Conservation (phyloP, 2,329 filamentous ascomycete species). For the Neopestalotiopsis rosae region DNA sequence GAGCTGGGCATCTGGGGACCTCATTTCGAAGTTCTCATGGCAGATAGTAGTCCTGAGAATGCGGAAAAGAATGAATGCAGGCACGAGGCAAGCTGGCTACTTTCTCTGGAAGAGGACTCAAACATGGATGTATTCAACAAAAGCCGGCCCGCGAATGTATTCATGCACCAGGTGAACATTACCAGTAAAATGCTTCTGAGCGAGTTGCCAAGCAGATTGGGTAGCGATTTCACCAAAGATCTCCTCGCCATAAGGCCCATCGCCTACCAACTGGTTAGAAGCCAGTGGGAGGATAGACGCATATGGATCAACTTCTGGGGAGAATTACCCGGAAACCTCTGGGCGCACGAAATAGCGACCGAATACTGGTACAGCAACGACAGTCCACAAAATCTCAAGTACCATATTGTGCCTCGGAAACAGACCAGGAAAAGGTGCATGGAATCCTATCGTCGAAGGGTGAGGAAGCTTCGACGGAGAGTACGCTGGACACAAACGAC, state of each 20-base stretch:
- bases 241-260: neutral
- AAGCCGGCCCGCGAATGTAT: neutral
- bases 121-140: neutral
- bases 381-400: too few relatives aligned
- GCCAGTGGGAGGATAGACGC: neutral
- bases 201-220: neutral
- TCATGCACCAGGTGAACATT: neutral
- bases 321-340: neutral
- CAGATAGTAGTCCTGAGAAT: neutral
- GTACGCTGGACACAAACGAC: neutral
- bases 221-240: neutral
- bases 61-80: too few relatives aligned
- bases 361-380: neutral
- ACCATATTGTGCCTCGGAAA: neutral
- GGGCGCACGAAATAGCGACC: neutral
- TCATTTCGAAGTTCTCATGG: neutral
- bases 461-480: neutral
- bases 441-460: neutral
- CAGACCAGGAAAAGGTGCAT: neutral
- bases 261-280: neutral
- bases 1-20: conserved; percentile 2
- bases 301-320: conserved; percentile 3
- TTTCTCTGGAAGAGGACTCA: neutral
- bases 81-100: neutral
- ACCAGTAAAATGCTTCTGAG: neutral